These are phyloP conservation scores for Metschnikowia chrysomelidarum DNA, from an alignment of 805 yeast species.

Conservation along the genomic window DNA sequence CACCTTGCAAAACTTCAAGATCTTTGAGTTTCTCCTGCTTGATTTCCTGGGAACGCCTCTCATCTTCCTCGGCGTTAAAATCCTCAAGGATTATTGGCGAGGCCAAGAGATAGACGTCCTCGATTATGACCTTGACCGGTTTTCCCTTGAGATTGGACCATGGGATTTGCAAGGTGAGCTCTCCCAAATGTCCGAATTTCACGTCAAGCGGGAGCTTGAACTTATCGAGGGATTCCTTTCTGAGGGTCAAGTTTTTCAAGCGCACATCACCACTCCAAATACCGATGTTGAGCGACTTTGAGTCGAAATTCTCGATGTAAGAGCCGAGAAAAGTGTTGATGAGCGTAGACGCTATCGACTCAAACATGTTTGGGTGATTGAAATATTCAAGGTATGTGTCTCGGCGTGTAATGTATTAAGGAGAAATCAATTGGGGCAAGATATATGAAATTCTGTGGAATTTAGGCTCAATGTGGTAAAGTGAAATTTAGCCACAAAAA, in stretches of 20 bases:
- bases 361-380: slow-evolving; percentile 65
- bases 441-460: no score
- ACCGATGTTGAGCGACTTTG: slow-evolving; percentile 91
- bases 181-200: slow-evolving; percentile 85
- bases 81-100: slow-evolving; percentile 64
- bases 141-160: slow-evolving; percentile 93
- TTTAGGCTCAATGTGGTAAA: no score
- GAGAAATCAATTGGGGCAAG: no score
- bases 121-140: slow-evolving; percentile 85
- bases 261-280: slow-evolving; percentile 98
- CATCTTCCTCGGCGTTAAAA: slow-evolving; percentile 55
- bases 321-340: slow-evolving; percentile 62
- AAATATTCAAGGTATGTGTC: no score
- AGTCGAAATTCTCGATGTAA: slow-evolving; percentile 93
- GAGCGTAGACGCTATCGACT: slow-evolving; percentile 61
- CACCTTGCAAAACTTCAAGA: slow-evolving; percentile 61
- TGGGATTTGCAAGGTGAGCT: slow-evolving; percentile 86
- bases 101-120: slow-evolving; percentile 82
- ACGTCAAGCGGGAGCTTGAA: slow-evolving; percentile 85
- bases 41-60: slow-evolving; percentile 57
- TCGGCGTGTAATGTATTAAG: no score
- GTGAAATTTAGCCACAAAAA: no score
- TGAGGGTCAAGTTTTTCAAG: slow-evolving; percentile 69
- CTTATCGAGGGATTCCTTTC: slow-evolving; percentile 85
- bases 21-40: slow-evolving; percentile 65